phyloP scores from a whole-genome alignment of 352 stramenopile genomes.

The Pythium rhizo-oryzae region DNA sequence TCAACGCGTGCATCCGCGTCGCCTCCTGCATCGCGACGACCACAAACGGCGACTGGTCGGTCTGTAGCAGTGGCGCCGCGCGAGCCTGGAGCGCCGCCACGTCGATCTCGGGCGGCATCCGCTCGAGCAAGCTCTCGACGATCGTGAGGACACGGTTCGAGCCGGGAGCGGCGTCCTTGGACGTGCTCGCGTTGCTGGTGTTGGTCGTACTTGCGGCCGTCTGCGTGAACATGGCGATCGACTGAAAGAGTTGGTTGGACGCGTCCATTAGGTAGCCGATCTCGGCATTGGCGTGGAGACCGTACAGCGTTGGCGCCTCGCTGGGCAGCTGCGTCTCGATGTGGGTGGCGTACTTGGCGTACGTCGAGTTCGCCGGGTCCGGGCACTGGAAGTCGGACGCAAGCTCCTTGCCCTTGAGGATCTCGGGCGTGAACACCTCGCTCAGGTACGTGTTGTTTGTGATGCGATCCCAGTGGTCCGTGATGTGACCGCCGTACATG shows the following conservation, averaged over 20 bases:
- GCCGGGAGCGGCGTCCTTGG: slow-evolving; percentile 1
- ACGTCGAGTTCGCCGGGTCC: slow-evolving; percentile 70
- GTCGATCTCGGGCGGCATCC: slow-evolving; percentile 64
- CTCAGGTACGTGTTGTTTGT: slow-evolving; percentile 80
- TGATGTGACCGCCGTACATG: slow-evolving; percentile 90
- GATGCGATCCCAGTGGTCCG: slow-evolving; percentile 83
- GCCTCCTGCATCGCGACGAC: slow-evolving; percentile 86
- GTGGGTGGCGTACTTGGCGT: slow-evolving; percentile 94
- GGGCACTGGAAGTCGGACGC: slow-evolving; percentile 79
- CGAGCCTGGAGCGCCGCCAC: slow-evolving; percentile 51
- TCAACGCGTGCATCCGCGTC: slow-evolving; percentile 67
- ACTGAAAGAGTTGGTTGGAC: slow-evolving; percentile 84
- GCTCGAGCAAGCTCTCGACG: slow-evolving; percentile 61
- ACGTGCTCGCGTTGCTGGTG: neutral
- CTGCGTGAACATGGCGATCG: slow-evolving; percentile 87
- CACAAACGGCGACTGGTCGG: slow-evolving; percentile 78
- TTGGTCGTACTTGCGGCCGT: slow-evolving; percentile 36
- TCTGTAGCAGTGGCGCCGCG: slow-evolving; percentile 54
- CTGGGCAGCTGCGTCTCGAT: slow-evolving; percentile 70
- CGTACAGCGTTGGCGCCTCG: slow-evolving; percentile 72
- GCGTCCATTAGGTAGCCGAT: slow-evolving; percentile 78
- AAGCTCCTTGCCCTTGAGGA: slow-evolving; percentile 59
- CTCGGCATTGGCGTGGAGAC: slow-evolving; percentile 80
- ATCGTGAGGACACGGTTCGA: slow-evolving; percentile 41
- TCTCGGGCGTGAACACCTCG: slow-evolving; percentile 63